A percentile compares a stretch with the other conserved stretches of the same genome.
Conservation (phyloP, 2,329 filamentous ascomycete species). For the Aspergillus brasiliensis region DNA sequence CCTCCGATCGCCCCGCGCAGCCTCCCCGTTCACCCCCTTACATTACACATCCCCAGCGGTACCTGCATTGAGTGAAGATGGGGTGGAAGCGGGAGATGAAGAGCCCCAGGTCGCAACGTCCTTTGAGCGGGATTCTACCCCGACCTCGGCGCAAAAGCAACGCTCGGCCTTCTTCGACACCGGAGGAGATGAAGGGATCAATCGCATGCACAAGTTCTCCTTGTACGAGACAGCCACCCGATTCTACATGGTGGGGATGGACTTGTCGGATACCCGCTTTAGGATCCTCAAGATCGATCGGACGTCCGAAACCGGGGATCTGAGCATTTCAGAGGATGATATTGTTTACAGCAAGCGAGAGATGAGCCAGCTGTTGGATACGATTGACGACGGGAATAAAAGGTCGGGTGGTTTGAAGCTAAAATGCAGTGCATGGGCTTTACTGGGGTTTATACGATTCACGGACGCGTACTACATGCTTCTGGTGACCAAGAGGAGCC, state of each 20-base stretch:
- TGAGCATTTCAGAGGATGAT: slow-evolving; percentile 89
- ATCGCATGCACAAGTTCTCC: slow-evolving; percentile 91
- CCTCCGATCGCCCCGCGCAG: slow-evolving; percentile 19
- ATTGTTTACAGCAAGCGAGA: slow-evolving; percentile 90
- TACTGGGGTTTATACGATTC: slow-evolving; percentile 93
- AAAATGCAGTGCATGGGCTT: slow-evolving; percentile 87
- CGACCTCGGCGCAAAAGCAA: slow-evolving; percentile 41
- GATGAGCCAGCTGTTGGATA: slow-evolving; percentile 89
- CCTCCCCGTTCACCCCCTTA: slow-evolving; percentile 30
- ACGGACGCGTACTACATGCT: slow-evolving; percentile 98
- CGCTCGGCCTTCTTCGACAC: slow-evolving; percentile 38
- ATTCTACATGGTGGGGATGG: slow-evolving; percentile 92
- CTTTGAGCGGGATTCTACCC: slow-evolving; percentile 46
- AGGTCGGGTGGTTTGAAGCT: slow-evolving; percentile 85
- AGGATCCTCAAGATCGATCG: slow-evolving; percentile 94
- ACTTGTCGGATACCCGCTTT: slow-evolving; percentile 85
- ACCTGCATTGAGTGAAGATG: slow-evolving; percentile 32
- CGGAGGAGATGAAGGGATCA: slow-evolving; percentile 50
- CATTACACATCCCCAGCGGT: slow-evolving; percentile 35
- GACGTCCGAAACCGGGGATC: slow-evolving; percentile 74
- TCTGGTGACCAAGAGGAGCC: slow-evolving; percentile 91
- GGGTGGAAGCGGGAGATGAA: slow-evolving; percentile 46
- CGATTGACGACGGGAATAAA: slow-evolving; percentile 94
- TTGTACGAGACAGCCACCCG: slow-evolving; percentile 91
- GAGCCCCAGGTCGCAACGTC: slow-evolving; percentile 48